phyloP scores from a whole-genome alignment of 2,329 filamentous ascomycete species.

The Grosmannia penicillata region DNA sequence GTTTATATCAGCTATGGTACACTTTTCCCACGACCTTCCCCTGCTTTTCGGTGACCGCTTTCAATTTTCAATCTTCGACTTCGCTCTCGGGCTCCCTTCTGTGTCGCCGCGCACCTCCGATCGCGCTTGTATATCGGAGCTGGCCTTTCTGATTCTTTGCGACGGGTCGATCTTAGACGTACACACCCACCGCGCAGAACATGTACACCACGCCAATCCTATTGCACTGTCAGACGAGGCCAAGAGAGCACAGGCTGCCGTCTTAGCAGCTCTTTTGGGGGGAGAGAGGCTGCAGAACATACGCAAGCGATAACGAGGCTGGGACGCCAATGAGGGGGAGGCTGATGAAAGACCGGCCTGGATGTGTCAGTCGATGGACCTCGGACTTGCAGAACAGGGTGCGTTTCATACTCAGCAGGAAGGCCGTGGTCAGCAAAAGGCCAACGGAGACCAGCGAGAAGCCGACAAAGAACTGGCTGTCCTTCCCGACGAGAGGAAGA shows the following conservation, averaged over 20 bases:
- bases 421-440: constrained; percentile 59
- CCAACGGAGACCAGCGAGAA: constrained; percentile 61
- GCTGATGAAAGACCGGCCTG: constrained; percentile 71
- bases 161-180: constrained; percentile 51
- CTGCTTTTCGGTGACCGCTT: not conserved
- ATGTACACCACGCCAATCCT: constrained; percentile 94
- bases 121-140: no score
- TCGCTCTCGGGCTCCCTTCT: not conserved
- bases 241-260: no score
- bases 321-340: constrained; percentile 68
- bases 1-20: constrained; percentile 22
- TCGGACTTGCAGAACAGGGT: not conserved
- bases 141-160: not conserved
- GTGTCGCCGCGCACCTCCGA: no score
- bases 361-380: constrained; percentile 12
- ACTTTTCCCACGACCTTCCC: constrained; percentile 11
- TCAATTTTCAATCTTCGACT: no score
- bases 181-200: constrained; percentile 97
- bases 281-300: no score
- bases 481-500: constrained; percentile 64
- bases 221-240: constrained; percentile 1
- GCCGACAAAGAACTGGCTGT: constrained; percentile 68
- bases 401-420: constrained; percentile 60
- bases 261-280: no score
- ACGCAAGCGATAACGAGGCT: constrained; percentile 83